phyloP scores from a whole-genome alignment of 352 stramenopile species.

The Phytophthora citrophthora region DNA sequence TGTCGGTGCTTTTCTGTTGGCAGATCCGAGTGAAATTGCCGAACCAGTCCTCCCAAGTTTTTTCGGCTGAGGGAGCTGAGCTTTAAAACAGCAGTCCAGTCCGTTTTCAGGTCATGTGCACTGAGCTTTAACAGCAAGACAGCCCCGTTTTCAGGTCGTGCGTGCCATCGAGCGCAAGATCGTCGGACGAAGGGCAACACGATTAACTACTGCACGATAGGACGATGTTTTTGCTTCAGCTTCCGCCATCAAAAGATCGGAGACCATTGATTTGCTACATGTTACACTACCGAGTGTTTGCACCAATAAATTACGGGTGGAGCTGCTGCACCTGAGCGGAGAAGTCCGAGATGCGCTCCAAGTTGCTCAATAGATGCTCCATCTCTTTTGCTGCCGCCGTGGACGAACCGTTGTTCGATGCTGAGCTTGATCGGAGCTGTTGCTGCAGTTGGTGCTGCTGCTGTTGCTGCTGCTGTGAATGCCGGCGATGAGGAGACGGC shows the following conservation, averaged over 20 bases:
- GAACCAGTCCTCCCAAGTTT: constrained; percentile 4
- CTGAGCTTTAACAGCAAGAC: no score
- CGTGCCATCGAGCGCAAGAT: constrained; percentile 21
- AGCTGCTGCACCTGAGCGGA: constrained; percentile 44
- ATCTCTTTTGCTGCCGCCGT: constrained; percentile 59
- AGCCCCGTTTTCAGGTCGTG: not conserved
- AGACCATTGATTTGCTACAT: constrained; percentile 6
- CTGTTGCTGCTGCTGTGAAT: constrained; percentile 17
- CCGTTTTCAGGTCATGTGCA: not conserved
- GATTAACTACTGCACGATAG: constrained; percentile 19
- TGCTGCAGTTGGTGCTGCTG: constrained; percentile 8
- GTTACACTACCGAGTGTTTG: constrained; percentile 6
- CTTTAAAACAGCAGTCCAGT: constrained; percentile 1
- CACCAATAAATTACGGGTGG: constrained; percentile 34
- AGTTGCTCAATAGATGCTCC: constrained; percentile 67
- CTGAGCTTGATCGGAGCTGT: constrained; percentile 18
- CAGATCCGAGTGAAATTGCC: constrained; percentile 6
- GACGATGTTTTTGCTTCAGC: constrained; percentile 6
- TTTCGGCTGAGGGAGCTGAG: constrained; percentile 20
- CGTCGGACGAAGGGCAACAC: constrained; percentile 15
- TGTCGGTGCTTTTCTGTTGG: constrained; percentile 1
- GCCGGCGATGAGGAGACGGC: constrained; percentile 20
- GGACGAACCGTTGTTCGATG: constrained; percentile 11
- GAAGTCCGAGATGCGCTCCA: constrained; percentile 76
- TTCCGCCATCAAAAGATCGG: not conserved